Conservation (phyloP, 2,329 filamentous ascomycete species). For the Coniochaeta hoffmannii region DNA sequence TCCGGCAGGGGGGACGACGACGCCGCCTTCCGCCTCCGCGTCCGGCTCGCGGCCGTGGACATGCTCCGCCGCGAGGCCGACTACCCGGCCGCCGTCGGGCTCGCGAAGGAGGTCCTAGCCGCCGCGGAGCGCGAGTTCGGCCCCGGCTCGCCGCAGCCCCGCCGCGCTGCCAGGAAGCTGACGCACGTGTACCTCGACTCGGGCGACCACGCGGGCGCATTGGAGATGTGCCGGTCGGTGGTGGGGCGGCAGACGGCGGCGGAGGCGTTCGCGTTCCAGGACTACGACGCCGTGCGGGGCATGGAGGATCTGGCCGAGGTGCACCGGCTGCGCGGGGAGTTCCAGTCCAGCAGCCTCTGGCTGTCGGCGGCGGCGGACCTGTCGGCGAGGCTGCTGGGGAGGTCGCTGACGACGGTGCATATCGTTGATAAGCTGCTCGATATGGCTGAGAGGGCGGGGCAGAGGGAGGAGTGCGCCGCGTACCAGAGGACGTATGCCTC, state of each 20-base stretch:
- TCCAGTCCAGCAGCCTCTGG: not conserved
- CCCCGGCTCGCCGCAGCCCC: not conserved
- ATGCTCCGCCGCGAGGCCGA: not conserved
- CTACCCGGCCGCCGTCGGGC: not conserved
- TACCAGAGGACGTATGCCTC: not conserved
- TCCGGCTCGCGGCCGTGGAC: not conserved
- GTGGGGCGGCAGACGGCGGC: not conserved
- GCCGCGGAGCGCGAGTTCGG: not conserved
- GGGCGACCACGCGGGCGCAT: not conserved
- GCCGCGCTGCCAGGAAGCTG: not conserved
- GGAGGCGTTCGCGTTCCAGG: not conserved
- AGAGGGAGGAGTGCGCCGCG: not conserved
- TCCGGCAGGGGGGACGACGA: too few relatives aligned
- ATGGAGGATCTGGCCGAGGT: slow-evolving; percentile 3
- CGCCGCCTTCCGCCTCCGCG: not conserved
- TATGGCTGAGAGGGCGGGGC: slow-evolving; percentile 1
- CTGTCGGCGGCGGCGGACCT: not conserved
- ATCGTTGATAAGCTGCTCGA: slow-evolving; percentile 3
- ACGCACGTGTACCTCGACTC: slow-evolving; percentile 1
- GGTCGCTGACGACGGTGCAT: slow-evolving; percentile 1
- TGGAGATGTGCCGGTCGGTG: not conserved
- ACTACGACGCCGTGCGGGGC: not conserved
- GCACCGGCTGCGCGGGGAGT: not conserved
- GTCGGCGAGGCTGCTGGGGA: not conserved
- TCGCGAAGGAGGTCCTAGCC: not conserved